Conservation (phyloP, 225 moss, liverwort and hornwort genomes). For the Antitrichia curtipendula region DNA sequence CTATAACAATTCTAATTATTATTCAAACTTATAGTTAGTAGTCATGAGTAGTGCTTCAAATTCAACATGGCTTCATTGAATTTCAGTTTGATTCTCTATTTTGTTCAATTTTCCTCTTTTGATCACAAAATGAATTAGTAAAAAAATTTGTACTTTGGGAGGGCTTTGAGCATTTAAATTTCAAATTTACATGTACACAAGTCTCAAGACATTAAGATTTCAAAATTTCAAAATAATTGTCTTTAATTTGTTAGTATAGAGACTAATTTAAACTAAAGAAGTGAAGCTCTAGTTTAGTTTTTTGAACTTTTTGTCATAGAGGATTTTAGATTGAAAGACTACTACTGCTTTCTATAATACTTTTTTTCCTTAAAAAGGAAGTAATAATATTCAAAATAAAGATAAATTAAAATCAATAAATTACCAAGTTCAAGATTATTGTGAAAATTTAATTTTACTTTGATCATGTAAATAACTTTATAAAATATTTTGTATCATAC, state of each 20-base stretch:
- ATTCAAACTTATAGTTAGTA: fast-evolving
- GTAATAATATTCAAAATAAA: not conserved
- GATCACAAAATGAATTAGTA: not conserved
- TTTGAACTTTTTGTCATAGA: not conserved
- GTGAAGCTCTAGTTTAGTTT: not conserved
- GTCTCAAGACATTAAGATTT: not conserved
- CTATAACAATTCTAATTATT: not conserved
- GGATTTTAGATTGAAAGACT: not conserved
- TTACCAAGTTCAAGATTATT: too few relatives aligned
- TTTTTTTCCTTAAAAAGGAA: not conserved
- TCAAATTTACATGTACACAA: not conserved
- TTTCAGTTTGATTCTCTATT: not conserved
- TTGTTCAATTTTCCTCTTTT: not conserved
- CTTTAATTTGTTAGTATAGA: not conserved
- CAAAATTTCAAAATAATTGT: not conserved
- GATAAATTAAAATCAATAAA: not conserved
- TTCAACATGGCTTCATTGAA: not conserved
- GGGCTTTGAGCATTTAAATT: not conserved
- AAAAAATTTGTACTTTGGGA: not conserved
- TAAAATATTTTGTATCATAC: not conserved
- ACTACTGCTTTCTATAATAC: not conserved
- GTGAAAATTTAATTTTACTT: not conserved
- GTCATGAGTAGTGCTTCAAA: not conserved
- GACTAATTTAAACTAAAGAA: not conserved
- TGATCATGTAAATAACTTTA: not conserved